Evolutionary conservation across 1,284 basidiomycete genomes (phyloP), one percentile per base, ranked within the genome.

Genomic region (Ceratobasidium sp.): DNA sequence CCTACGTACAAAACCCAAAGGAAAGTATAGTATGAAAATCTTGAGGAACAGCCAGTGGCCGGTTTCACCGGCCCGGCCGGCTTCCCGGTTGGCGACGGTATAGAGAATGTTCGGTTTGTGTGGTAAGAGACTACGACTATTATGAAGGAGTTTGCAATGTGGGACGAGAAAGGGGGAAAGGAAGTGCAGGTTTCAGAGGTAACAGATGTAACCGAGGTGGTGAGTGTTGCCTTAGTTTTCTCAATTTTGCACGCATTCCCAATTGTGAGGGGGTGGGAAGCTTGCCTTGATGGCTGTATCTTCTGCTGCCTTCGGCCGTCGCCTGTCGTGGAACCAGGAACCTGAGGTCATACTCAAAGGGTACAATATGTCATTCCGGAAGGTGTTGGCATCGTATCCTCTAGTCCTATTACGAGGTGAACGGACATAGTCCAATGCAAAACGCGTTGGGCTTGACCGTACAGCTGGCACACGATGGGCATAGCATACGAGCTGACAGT

Each of bases 221-320:
- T 54, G 24, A 66, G 46, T 49, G 41, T 13, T 16, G 19, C 19
- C 3, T 19, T 16, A 59, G 27, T 37, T 16, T 39, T 13, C 27
- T 29, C 27, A 22, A 51, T 4, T 31, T 31, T 9, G 11, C 24
- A 43, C 3, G 24, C 34, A 13, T 11, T 46, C 13, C 31, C 19
- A 39, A 41, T 39, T 6, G 9, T 27, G 37, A 9, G n/a, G 24
- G 5, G 24, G 1, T 14, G 43, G 9, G 7, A 11, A 53, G 64
- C 37, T 66, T 7, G 64, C 48, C 7, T 31, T 66, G n/a, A 39
- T 66, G 34, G 64, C 48, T 7, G 41, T 66, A 37, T 51, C 64
- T 34, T 29, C 48, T n/a, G 64, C 64, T 19, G 64, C 48, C 19
- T 66, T 66, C n/a, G 64, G 64, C 29, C 64, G 49, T 37, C 46